A percentile compares a stretch with the other conserved stretches of the same genome.
phyloP scores from a whole-genome alignment of 371 early-diverging fungal genomes.

The Coemansia sp. region DNA sequence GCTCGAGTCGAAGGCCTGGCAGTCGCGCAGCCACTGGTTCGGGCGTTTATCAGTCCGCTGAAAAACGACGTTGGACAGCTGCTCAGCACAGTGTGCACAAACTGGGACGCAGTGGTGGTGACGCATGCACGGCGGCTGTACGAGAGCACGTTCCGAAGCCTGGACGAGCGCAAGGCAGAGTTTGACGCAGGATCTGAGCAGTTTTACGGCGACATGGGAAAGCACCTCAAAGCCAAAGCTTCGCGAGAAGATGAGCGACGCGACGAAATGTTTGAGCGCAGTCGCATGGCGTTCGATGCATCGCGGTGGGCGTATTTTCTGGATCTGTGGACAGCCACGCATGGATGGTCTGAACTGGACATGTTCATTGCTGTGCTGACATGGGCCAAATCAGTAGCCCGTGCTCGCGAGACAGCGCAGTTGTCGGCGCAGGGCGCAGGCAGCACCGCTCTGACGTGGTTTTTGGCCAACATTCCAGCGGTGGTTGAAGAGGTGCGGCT shows the following conservation, averaged over 20 bases:
- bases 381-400: constrained; percentile 41
- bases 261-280: constrained; percentile 30
- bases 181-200: constrained; percentile 30
- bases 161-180: constrained; percentile 39
- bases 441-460: constrained; percentile 13
- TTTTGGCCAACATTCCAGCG: constrained; percentile 19
- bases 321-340: constrained; percentile 38
- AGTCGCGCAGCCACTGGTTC: constrained; percentile 24
- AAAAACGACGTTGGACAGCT: constrained; percentile 25
- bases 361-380: constrained; percentile 39
- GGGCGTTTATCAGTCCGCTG: constrained; percentile 26
- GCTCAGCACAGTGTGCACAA: constrained; percentile 35
- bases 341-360: constrained; percentile 41
- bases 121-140: constrained; percentile 24
- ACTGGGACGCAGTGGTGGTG: constrained; percentile 43
- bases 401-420: constrained; percentile 10
- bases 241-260: constrained; percentile 26
- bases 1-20: constrained; percentile 10
- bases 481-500: constrained; percentile 28
- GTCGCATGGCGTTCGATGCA: constrained; percentile 21
- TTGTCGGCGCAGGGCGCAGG: background rate
- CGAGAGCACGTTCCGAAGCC: constrained; percentile 28
- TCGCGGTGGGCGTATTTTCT: constrained; percentile 44
- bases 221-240: constrained; percentile 28
- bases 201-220: constrained; percentile 33